Percentiles rank a stretch among this genome's conserved stretches.
These are phyloP conservation scores for Leptographium procerum DNA, from an alignment of 2,329 filamentous ascomycete genomes.

Conservation along the genomic window DNA sequence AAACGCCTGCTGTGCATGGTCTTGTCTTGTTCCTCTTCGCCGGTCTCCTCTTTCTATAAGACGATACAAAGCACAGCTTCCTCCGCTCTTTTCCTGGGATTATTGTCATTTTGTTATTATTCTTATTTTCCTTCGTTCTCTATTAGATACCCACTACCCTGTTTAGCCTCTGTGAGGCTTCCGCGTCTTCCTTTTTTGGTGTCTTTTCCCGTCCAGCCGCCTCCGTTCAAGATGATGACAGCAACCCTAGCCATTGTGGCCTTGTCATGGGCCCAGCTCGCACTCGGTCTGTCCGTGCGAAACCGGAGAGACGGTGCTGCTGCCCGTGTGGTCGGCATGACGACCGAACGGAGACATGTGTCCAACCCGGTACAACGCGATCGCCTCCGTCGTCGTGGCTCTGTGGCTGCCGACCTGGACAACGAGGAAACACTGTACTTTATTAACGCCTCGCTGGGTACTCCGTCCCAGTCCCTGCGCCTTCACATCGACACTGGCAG, in stretches of 20 bases:
- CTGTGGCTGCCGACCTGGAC: slow-evolving; percentile 35
- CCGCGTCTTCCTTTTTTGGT: not conserved
- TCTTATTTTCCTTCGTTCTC: not conserved
- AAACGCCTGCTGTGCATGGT: not conserved
- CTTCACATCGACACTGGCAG: slow-evolving; percentile 58
- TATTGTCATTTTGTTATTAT: not conserved
- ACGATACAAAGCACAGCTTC: not conserved
- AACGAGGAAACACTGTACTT: slow-evolving; percentile 56
- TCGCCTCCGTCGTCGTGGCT: slow-evolving; percentile 26
- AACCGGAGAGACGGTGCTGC: slow-evolving; percentile 22
- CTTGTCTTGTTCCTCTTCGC: not conserved
- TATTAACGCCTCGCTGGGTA: slow-evolving; percentile 51
- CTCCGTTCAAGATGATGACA: slow-evolving; percentile 23
- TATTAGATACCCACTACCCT: too few species aligned
- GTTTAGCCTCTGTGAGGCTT: not conserved
- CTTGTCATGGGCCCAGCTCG: slow-evolving; percentile 15
- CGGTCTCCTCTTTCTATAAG: not conserved
- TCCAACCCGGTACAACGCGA: slow-evolving; percentile 32
- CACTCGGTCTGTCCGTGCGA: slow-evolving; percentile 18
- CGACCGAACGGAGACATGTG: slow-evolving; percentile 28
- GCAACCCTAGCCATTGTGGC: slow-evolving; percentile 17
- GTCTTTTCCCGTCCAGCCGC: not conserved
- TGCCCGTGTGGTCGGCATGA: slow-evolving; percentile 31
- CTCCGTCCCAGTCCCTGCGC: slow-evolving; percentile 43
- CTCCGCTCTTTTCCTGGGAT: not conserved